Conservation (phyloP, 305 asterid species). For the Fraxinus albicans region DNA sequence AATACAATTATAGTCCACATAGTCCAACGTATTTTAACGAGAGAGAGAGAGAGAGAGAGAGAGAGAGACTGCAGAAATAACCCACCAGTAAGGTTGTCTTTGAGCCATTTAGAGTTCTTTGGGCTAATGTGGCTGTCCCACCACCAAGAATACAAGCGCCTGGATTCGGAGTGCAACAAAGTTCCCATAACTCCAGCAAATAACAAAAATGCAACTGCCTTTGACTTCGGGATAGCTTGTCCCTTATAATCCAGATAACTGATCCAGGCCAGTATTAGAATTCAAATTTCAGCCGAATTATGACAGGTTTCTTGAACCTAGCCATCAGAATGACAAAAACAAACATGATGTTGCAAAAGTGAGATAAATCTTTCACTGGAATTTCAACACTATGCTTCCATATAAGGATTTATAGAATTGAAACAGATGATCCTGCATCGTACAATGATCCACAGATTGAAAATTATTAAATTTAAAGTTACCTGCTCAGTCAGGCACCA, state of each 20-base stretch:
- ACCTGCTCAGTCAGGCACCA: conserved; percentile 24
- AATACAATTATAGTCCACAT: neutral
- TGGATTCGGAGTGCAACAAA: conserved; percentile 57
- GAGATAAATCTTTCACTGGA: neutral
- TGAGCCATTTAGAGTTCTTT: conserved; percentile 98
- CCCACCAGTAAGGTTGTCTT: conserved; percentile 84
- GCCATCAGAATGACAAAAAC: conserved; percentile 17
- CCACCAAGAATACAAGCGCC: conserved; percentile 92
- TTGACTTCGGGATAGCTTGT: conserved; percentile 40
- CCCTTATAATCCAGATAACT: conserved; percentile 27
- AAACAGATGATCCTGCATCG: neutral
- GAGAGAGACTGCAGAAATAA: conserved; percentile 15
- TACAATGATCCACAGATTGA: neutral
- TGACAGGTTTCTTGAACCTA: conserved; percentile 26
- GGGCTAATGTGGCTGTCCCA: conserved; percentile 98
- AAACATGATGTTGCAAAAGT: conserved; percentile 1
- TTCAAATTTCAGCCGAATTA: conserved; percentile 19
- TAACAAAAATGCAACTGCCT: conserved; percentile 49
- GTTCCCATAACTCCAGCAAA: conserved; percentile 61
- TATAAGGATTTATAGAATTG: neutral
- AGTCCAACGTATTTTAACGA: neutral
- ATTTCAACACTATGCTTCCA: neutral
- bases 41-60: too few species aligned
- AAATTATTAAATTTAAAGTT: neutral
- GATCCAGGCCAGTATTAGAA: conserved; percentile 37